Base-by-base conservation (phyloP, 495 filamentous ascomycete genomes). In the Aspergillus hancockii region DNA sequence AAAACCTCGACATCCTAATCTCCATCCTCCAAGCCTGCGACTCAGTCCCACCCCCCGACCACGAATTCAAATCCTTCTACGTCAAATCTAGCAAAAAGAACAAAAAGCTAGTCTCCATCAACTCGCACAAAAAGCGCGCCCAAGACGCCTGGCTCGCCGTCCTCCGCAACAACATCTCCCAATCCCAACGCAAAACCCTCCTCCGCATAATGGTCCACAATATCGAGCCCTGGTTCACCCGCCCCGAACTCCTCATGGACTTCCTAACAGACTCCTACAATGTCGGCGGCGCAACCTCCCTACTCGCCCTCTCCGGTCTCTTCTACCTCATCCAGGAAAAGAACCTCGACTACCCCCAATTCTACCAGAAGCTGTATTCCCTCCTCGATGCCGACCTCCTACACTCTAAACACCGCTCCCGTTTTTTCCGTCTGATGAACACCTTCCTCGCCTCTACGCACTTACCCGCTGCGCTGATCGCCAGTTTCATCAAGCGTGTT, bases 331-430 rank as follows among this genome's bases (percentile, higher is more conserved):
- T 98, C 56, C 88, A 90, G 63, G 85, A 90, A 64, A 90, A 90
- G 63, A 98, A 99, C 70, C 82, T 99, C 36, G 95, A 98, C 74
- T 98, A 98, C 74, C 95, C 94, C 0, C 83, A 86, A 28, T 99
- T 99, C 81, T 99, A 93, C 77, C 73, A 80, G 31, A 97, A 96
- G 68, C 82, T 99, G 7, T 99, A 99, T 74, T 93, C 91, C 0
- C 79, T 98, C 14, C 81, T 98, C 8, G 89, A 97, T 69, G 81
- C 85, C 18, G 85, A 90, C 36, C 82, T 98, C 6, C 79, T 99
- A 21, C 93, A 99, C 71, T 94, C 92, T 36, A 93, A 92, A 71
- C 89, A 99, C 75, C 88, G 95, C 43, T 94, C 91, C 13, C 87
- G 86, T 43, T 97, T 98, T 75, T 93, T 99, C 76, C 89, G 95